These are phyloP conservation scores for Paxillus involutus DNA, from an alignment of 768 basidiomycete species.

Conservation along the genomic window DNA sequence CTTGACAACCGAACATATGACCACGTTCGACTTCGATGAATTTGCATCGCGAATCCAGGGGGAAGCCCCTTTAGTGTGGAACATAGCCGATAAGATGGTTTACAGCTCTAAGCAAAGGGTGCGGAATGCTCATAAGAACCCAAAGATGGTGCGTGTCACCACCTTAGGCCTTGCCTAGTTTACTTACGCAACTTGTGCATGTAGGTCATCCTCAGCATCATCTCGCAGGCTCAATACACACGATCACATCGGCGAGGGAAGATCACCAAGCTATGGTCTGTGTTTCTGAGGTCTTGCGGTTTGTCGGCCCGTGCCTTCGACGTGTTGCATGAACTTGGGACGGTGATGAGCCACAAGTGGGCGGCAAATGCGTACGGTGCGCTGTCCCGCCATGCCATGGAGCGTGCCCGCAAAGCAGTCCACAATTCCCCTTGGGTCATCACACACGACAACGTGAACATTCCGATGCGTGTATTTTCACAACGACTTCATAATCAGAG, in stretches of 20 bases:
- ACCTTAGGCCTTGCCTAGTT: too few relatives aligned
- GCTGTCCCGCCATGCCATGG: conserved; percentile 20
- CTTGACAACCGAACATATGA: conserved; percentile 10
- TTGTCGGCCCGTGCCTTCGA: conserved; percentile 22
- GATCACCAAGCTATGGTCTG: conserved; percentile 25
- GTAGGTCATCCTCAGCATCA: neutral
- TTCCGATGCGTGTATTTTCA: conserved; percentile 36
- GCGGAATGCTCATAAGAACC: conserved; percentile 16
- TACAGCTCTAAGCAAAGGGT: conserved; percentile 7
- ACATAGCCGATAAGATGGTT: neutral
- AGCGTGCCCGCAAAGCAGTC: conserved; percentile 20
- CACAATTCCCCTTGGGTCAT: conserved; percentile 28
- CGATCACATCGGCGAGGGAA: conserved; percentile 25
- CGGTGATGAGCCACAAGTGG: conserved; percentile 28
- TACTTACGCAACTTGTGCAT: neutral
- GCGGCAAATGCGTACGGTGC: conserved; percentile 5
- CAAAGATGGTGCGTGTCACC: conserved; percentile 17
- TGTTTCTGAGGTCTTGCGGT: conserved; percentile 25
- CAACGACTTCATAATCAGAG: conserved; percentile 36
- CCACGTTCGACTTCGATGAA: conserved; percentile 4
- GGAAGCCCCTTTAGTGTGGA: conserved; percentile 10
- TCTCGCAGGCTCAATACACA: conserved; percentile 13
- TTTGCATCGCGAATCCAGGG: neutral
- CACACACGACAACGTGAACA: conserved; percentile 39
- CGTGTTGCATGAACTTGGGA: conserved; percentile 19